phyloP scores from a whole-genome alignment of 2,329 filamentous ascomycete genomes.

The Samsoniella hepiali region DNA sequence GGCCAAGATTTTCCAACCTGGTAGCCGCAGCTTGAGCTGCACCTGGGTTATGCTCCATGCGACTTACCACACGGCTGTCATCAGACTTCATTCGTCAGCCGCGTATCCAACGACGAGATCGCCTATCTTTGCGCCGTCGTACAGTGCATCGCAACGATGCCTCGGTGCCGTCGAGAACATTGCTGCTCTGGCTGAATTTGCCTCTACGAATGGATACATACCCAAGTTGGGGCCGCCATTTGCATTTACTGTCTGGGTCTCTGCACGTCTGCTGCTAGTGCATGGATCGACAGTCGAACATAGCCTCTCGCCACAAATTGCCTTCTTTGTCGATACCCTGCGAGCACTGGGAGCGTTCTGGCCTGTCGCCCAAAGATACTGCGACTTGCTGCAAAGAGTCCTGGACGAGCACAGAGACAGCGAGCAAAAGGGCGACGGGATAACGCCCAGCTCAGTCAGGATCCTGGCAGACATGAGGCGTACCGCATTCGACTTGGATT shows the following conservation, averaged over 20 bases:
- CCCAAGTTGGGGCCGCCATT: slow-evolving; percentile 84
- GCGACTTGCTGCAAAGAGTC: slow-evolving; percentile 73
- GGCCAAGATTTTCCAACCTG: slow-evolving; percentile 69
- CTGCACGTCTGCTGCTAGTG: slow-evolving; percentile 79
- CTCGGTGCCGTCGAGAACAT: slow-evolving; percentile 81
- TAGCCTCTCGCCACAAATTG: slow-evolving; percentile 74
- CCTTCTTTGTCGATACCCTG: slow-evolving; percentile 78
- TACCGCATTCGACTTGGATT: slow-evolving; percentile 86
- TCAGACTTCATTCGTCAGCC: slow-evolving; percentile 85
- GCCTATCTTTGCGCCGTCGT: slow-evolving; percentile 84
- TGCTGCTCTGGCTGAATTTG: slow-evolving; percentile 72
- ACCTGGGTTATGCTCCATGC: slow-evolving; percentile 90
- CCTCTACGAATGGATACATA: slow-evolving; percentile 70
- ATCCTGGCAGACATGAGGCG: slow-evolving; percentile 90
- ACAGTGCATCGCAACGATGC: slow-evolving; percentile 79
- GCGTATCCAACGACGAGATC: slow-evolving; percentile 88
- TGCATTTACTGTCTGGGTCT: slow-evolving; percentile 90
- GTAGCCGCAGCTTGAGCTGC: slow-evolving; percentile 69
- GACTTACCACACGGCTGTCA: slow-evolving; percentile 85
- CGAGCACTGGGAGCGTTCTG: slow-evolving; percentile 78
- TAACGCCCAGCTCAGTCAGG: slow-evolving; percentile 77
- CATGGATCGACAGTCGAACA: slow-evolving; percentile 88
- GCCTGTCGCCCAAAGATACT: slow-evolving; percentile 83
- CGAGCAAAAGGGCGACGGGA: slow-evolving; percentile 68
- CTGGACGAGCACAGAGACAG: slow-evolving; percentile 82